Evolutionary conservation across 345 rosid genomes (phyloP).

Genomic region (Rhizophora mangle): DNA sequence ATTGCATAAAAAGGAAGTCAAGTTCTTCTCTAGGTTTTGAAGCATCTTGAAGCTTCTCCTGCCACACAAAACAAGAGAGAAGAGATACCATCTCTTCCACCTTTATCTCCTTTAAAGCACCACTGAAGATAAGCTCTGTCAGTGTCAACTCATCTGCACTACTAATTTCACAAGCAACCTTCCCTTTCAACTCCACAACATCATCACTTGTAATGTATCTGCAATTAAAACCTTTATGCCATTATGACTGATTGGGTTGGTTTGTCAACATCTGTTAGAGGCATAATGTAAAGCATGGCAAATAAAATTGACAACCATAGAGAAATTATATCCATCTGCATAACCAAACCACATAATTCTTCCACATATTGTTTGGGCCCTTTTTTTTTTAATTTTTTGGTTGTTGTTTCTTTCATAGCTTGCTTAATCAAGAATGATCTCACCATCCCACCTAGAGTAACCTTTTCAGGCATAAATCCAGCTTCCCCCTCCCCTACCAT

Average conservation of each 20-base stretch:
- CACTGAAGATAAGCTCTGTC: constrained; percentile 93
- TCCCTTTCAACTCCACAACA: constrained; percentile 82
- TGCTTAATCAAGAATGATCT: too few relatives aligned
- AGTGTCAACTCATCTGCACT: constrained; percentile 94
- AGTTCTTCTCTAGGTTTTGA: constrained; percentile 93
- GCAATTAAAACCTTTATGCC: constrained; percentile 19
- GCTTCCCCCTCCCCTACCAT: too few relatives aligned
- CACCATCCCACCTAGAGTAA: too few relatives aligned
- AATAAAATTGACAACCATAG: too few relatives aligned
- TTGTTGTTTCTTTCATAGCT: too few relatives aligned
- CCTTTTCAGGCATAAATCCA: too few relatives aligned
- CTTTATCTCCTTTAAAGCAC: constrained; percentile 73
- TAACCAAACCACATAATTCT: too few relatives aligned
- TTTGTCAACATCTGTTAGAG: too few relatives aligned
- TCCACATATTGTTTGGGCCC: too few relatives aligned
- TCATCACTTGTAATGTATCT: constrained; percentile 68
- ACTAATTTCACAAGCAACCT: constrained; percentile 88
- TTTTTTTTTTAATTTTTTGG: too few relatives aligned
- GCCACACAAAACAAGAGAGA: constrained; percentile 98
- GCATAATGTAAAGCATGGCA: too few relatives aligned
- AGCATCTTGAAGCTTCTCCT: constrained; percentile 84
- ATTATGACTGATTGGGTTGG: not conserved
- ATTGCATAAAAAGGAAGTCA: constrained; percentile 74
- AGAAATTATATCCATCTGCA: too few relatives aligned
- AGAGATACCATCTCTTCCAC: constrained; percentile 93